These are phyloP conservation scores for Torrubiella hemipterigena DNA, from an alignment of 2,329 filamentous ascomycete genomes.

Conservation along the genomic window DNA sequence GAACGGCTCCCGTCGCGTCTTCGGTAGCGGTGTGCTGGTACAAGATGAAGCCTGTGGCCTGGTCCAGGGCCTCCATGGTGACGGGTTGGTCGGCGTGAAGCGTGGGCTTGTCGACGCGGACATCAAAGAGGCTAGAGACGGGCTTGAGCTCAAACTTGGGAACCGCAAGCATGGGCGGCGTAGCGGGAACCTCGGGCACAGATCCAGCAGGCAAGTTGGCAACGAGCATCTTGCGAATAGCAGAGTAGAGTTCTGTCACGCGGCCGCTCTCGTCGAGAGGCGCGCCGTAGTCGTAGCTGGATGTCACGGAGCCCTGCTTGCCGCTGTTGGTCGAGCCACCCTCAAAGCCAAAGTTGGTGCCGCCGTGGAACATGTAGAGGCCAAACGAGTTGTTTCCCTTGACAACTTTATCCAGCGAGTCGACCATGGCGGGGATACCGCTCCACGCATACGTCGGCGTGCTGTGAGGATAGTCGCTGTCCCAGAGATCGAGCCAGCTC, in stretches of 20 bases:
- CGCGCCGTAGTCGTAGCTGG: constrained; percentile 35
- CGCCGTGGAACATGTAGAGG: constrained; percentile 38
- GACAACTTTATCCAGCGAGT: constrained; percentile 20
- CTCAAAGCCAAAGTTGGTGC: constrained; percentile 34
- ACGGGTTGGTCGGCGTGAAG: constrained; percentile 15
- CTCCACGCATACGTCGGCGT: constrained; percentile 14
- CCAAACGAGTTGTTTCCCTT: constrained; percentile 26
- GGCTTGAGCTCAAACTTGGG: constrained; percentile 23
- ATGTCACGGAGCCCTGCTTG: constrained; percentile 25
- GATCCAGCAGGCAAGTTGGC: constrained; percentile 19
- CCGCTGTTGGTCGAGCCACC: constrained; percentile 28
- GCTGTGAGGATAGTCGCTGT: constrained; percentile 20
- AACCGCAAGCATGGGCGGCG: constrained; percentile 20
- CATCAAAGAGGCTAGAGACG: constrained; percentile 21
- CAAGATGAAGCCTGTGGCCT: constrained; percentile 28
- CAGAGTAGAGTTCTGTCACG: constrained; percentile 26
- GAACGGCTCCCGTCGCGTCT: constrained; percentile 17
- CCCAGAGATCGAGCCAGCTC: constrained; percentile 30
- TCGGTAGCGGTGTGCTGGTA: constrained; percentile 22
- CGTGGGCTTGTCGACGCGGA: constrained; percentile 12
- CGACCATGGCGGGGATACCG: constrained; percentile 12
- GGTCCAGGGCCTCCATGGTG: constrained; percentile 29
- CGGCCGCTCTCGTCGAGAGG: constrained; percentile 34
- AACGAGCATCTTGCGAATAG: constrained; percentile 22
- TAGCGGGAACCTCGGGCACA: constrained; percentile 21